phyloP scores from a whole-genome alignment of 176 grass and related monocot genomes.

The Triticum monococcum region DNA sequence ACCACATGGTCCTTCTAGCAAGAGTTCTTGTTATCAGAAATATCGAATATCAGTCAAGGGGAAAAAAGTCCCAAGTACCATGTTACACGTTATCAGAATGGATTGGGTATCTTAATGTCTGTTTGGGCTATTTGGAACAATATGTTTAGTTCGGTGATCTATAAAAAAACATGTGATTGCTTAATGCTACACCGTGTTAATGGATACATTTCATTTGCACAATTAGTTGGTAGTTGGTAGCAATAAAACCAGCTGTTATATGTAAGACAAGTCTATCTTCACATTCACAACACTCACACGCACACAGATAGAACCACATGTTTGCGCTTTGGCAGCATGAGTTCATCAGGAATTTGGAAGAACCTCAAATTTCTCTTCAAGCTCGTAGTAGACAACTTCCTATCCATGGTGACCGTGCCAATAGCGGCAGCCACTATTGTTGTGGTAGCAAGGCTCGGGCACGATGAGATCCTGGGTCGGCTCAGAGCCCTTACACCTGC shows the following conservation, averaged over 20 bases:
- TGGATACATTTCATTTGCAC: neutral
- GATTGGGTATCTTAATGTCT: neutral
- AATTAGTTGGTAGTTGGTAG: neutral
- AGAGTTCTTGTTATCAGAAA: too few relatives aligned
- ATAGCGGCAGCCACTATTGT: neutral
- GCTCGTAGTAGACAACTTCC: constrained; percentile 24
- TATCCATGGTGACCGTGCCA: constrained; percentile 8
- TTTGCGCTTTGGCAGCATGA: neutral
- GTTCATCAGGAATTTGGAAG: neutral
- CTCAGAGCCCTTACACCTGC: neutral
- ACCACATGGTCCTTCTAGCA: too few relatives aligned
- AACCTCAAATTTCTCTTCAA: constrained; percentile 33
- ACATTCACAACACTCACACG: neutral
- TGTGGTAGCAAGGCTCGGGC: neutral
- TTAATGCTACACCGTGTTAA: neutral
- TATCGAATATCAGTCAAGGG: too few relatives aligned
- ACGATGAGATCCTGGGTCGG: neutral
- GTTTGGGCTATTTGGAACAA: neutral
- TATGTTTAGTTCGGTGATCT: neutral
- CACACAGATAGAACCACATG: neutral
- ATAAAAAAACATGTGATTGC: neutral
- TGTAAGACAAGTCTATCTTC: neutral
- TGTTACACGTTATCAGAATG: neutral
- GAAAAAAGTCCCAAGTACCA: too few relatives aligned
- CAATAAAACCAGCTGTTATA: neutral